Evolutionary conservation across 805 yeast species (phyloP), one percentile per base, ranked within the genome.

Genomic region (Lipomyces starkeyi): DNA sequence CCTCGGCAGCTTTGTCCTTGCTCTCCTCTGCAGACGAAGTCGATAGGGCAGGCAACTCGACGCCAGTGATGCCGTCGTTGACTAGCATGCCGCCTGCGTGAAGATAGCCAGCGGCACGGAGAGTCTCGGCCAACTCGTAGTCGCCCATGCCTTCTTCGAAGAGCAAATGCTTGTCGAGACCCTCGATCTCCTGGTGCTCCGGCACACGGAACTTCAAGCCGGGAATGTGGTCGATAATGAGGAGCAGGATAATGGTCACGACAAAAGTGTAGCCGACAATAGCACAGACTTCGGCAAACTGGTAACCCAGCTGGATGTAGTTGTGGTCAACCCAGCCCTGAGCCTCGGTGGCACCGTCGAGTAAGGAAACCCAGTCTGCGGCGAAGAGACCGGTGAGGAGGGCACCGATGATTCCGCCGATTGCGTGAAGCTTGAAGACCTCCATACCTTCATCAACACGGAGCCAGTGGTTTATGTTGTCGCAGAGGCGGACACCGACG

Each of bases 361-460:
- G 78, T 34, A 89, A 89, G 66, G 92, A 88, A 71, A 91, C 87
- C 79, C 91, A 89, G 79, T 91, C 91, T 61, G 96, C 91, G 34
- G 98, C 97, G 78, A 94, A 94, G 71, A 94, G 83, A 77, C 97
- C 98, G 29, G 98, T 94, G 79, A 93, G 78, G 27, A 90, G 81
- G 34, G 90, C 87, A 59, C 97, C 97, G 72, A 86, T 82, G 75
- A 88, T 83, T 62, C 97, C 97, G 78, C 97, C 97, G 71, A 92
- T 88, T 75, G 96, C 97, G 79, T 93, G 97, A 68, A 91, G 81
- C 35, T 97, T 91, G 81, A 91, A 94, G 60, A 93, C 97, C 79
- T 93, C 98, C 84, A 93, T 84, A 82, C 97, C 97, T 78, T 94
- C 98, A 79, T 94, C 98, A 72, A 94, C 90, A 65, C 84, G 85